Evolutionary conservation across 176 grass and related monocot genomes (phyloP), one percentile per base, ranked within the genome.

Genomic region (Chrysopogon serrulatus): DNA sequence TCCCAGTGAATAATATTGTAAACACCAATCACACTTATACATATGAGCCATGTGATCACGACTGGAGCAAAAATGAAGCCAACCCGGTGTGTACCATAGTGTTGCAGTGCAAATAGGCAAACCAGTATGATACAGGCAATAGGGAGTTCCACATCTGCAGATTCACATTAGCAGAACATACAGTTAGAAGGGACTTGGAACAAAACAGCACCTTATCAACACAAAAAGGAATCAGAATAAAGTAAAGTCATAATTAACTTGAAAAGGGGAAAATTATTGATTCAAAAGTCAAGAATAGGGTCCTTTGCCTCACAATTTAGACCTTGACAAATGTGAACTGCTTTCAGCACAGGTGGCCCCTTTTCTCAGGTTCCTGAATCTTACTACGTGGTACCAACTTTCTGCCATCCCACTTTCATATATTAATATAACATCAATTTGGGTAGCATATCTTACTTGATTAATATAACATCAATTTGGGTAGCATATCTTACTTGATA

Each of bases 1-100:
- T 99, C 89, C 96, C 96, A 99, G 41, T 94, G 82, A 53, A 96
- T 43, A 65, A 99, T 96, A 40, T 99, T 99, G 82, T 96, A 99
- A 85, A 92, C 37, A 76, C 96, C 96, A 13, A 99, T 96, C 65
- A 88, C 27, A 68, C 96, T 99, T 86, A 96, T 99, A 68, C 96
- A 99, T 32, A 96, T 83, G 75, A 99, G 96, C 96, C 96, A 99
- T 64, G 71, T 84, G 30, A 99, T 86, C 51, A 99, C 96, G 23
- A 99, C 76, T 9, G 96, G 96, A 11, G 96, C 96, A 26, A 99
- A 99, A 44, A 99, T 81, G 87, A 99, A 95, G 37, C 96, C 93
- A 5, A 99, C 85, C 23, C 96, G 89, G 76, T 99, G 93, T 27
- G 96, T 99, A 21, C 96, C 93, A 11, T 99, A 99, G 87, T 99